Conservation (phyloP, 1,139 yeast genomes). For the Magnusiomyces magnusii region DNA sequence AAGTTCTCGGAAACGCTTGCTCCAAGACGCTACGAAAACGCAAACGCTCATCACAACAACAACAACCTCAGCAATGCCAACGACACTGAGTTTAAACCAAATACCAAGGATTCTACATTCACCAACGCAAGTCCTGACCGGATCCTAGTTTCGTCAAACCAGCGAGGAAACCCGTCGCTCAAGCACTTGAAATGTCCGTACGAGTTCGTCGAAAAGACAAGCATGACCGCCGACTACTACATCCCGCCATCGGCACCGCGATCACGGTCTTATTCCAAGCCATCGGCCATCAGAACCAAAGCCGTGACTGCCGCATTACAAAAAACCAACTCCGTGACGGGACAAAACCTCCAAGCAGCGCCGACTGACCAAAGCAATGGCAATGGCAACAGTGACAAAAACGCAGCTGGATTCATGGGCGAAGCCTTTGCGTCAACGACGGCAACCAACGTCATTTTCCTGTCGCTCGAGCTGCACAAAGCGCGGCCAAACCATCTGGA, state of each 20-base stretch:
- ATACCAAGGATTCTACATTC: background rate
- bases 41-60: too few relatives aligned
- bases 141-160: conserved; percentile 43
- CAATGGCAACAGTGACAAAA: background rate
- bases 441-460: conserved; percentile 59
- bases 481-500: conserved; percentile 82
- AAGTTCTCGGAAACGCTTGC: background rate
- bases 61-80: too few relatives aligned
- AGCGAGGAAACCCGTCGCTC: conserved; percentile 54
- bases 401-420: background rate
- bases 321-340: background rate
- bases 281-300: background rate
- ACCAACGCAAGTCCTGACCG: background rate
- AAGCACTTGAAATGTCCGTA: conserved; percentile 34
- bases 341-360: background rate
- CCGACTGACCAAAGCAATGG: background rate
- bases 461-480: conserved; percentile 73
- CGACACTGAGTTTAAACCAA: background rate
- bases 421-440: conserved; percentile 44
- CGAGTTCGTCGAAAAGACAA: conserved; percentile 36
- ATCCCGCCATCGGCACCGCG: background rate
- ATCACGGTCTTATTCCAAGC: background rate
- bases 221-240: conserved; percentile 42
- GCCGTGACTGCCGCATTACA: background rate
- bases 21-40: background rate